Conservation (phyloP, 225 moss, liverwort and hornwort genomes). For the Antitrichia curtipendula region DNA sequence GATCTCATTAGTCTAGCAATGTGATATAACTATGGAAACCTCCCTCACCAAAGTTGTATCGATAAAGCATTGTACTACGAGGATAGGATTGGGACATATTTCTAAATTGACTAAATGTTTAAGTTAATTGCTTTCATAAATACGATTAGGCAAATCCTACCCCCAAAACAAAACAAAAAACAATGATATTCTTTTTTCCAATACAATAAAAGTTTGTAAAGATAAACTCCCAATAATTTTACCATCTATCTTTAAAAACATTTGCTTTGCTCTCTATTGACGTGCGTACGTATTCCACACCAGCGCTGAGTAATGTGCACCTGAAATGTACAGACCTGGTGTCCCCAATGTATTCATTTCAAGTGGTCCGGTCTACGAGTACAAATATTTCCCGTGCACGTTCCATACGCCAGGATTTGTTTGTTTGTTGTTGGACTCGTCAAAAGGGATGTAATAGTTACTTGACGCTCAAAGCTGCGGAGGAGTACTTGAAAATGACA, state of each 20-base stretch:
- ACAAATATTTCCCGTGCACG: not conserved
- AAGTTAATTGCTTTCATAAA: too few species aligned
- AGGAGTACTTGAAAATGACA: not conserved
- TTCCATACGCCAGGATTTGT: not conserved
- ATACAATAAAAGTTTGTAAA: not conserved
- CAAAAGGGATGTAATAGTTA: not conserved
- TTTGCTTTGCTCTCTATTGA: not conserved
- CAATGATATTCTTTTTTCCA: fast-evolving
- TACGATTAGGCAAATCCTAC: not conserved
- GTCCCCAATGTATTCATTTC: not conserved
- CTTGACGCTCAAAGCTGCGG: not conserved
- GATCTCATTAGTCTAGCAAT: not conserved
- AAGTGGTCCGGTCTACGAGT: not conserved
- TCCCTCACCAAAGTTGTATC: not conserved
- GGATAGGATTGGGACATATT: not conserved
- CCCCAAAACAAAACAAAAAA: too few species aligned
- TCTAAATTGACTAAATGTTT: too few species aligned
- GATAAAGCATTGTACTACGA: fast-evolving
- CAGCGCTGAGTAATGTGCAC: not conserved
- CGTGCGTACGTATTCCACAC: not conserved
- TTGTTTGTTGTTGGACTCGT: not conserved
- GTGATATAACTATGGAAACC: not conserved
- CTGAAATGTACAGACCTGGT: not conserved
- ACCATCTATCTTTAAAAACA: not conserved
- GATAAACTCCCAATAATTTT: not conserved